Evolutionary conservation across 257 asterid genomes (phyloP).

Genomic region (Penstemon barbatus): DNA sequence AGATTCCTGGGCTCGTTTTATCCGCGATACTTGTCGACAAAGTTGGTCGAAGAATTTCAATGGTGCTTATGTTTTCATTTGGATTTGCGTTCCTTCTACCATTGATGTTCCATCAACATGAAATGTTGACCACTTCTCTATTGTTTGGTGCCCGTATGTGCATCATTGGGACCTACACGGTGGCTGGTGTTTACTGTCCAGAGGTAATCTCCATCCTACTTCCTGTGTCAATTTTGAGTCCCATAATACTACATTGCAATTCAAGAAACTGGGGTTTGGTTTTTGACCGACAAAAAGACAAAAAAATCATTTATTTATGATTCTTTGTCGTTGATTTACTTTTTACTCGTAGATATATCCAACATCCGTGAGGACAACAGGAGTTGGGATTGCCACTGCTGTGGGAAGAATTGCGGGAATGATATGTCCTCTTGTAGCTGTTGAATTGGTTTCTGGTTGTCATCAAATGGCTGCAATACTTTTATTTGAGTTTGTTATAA

Average conservation of each 20-base stretch:
- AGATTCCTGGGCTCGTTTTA: conserved; percentile 53
- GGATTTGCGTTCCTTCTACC: conserved; percentile 58
- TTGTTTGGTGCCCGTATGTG: conserved; percentile 68
- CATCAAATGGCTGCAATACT: conserved; percentile 58
- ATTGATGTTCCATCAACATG: conserved; percentile 42
- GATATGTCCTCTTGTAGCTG: conserved; percentile 78
- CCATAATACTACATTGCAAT: no score
- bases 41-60: conserved; percentile 59
- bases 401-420: conserved; percentile 84
- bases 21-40: conserved; percentile 53
- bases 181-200: conserved; percentile 53
- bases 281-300: no score
- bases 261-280: not conserved
- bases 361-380: conserved; percentile 73
- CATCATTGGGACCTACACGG: conserved; percentile 45
- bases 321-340: not conserved
- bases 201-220: conserved; percentile 45
- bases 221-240: not conserved
- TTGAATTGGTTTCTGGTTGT: conserved; percentile 65
- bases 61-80: conserved; percentile 43
- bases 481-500: conserved; percentile 52
- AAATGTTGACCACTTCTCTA: conserved; percentile 38
- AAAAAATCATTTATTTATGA: not conserved
- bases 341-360: conserved; percentile 65
- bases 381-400: conserved; percentile 64